phyloP scores from a whole-genome alignment of 2,329 filamentous ascomycete genomes.

The Pseudocercospora vitis region DNA sequence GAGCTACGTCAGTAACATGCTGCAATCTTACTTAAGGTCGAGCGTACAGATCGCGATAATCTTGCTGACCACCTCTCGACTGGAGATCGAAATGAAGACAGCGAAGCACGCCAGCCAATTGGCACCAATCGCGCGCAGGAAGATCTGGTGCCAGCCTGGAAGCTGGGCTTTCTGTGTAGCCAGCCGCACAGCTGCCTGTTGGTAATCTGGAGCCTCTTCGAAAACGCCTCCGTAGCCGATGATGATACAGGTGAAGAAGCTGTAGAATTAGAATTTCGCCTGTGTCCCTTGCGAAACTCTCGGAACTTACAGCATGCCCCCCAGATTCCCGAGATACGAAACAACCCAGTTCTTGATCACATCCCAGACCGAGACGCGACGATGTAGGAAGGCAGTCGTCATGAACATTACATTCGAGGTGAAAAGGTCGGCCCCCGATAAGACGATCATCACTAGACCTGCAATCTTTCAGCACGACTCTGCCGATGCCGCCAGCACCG shows the following conservation, averaged over 20 bases:
- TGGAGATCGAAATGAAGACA: conserved; percentile 50
- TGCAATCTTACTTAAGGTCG: neutral
- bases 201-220: conserved; percentile 43
- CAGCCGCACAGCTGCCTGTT: conserved; percentile 46
- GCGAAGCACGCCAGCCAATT: conserved; percentile 61
- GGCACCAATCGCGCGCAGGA: conserved; percentile 53
- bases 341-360: conserved; percentile 26
- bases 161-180: conserved; percentile 51
- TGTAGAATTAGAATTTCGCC: conserved; percentile 6
- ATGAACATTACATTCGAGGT: conserved; percentile 36
- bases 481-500: no score
- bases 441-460: conserved; percentile 35
- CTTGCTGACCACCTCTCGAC: conserved; percentile 54
- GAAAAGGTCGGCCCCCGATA: conserved; percentile 37
- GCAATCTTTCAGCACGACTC: neutral
- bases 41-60: conserved; percentile 50
- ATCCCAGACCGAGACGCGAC: conserved; percentile 23
- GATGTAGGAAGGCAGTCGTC: conserved; percentile 25
- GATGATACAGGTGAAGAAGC: conserved; percentile 34
- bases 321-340: conserved; percentile 33
- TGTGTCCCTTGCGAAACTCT: neutral
- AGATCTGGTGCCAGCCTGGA: conserved; percentile 53
- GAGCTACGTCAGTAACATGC: conserved; percentile 27
- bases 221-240: conserved; percentile 35
- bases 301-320: conserved; percentile 35